These are phyloP conservation scores for Omphalotus olearius DNA, from an alignment of 1,284 basidiomycete genomes.

Conservation along the genomic window DNA sequence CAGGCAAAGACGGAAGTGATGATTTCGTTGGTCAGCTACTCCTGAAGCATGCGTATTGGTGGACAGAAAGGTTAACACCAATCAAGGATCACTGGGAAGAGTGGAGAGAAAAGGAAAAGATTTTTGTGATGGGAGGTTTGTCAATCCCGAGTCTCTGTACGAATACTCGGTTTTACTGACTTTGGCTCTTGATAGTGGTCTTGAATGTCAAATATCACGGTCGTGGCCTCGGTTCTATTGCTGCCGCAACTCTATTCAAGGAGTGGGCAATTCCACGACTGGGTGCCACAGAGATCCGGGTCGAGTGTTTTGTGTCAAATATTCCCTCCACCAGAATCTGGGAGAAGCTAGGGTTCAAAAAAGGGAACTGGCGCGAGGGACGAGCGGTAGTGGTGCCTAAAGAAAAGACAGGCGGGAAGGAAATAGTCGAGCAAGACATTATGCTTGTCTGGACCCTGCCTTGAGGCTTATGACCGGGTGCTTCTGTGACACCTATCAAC, in stretches of 20 bases:
- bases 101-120: slow-evolving; percentile 11
- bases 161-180: neutral
- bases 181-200: slow-evolving; percentile 3
- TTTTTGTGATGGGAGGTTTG: slow-evolving; percentile 16
- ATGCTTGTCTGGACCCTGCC: slow-evolving; percentile 1
- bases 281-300: slow-evolving; percentile 17
- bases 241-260: slow-evolving; percentile 7
- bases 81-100: slow-evolving; percentile 15
- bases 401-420: neutral
- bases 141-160: neutral
- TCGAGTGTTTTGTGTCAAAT: slow-evolving; percentile 11
- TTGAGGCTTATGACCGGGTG: neutral
- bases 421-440: neutral
- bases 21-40: slow-evolving; percentile 16
- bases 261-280: slow-evolving; percentile 16
- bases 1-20: slow-evolving; percentile 1
- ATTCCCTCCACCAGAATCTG: slow-evolving; percentile 12
- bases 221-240: slow-evolving; percentile 15
- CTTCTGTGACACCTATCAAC: neutral
- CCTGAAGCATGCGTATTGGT: neutral
- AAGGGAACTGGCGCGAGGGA: neutral
- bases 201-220: slow-evolving; percentile 13
- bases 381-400: neutral
- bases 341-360: slow-evolving; percentile 17
- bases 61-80: slow-evolving; percentile 9